These are phyloP conservation scores for Rhizophagus sp. DNA, from an alignment of 192 early-diverging fungal species.

Conservation along the genomic window DNA sequence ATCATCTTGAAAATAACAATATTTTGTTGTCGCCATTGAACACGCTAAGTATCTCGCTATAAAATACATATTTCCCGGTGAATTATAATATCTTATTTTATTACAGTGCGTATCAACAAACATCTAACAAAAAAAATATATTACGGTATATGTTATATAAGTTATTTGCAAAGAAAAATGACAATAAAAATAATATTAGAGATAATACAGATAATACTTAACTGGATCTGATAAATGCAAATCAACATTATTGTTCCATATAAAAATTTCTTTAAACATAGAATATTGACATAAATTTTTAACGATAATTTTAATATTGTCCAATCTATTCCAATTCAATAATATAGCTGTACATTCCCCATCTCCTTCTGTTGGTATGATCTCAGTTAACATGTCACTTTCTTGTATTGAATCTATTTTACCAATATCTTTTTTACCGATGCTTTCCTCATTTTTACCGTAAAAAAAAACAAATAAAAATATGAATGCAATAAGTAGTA, in stretches of 20 bases:
- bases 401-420: not conserved
- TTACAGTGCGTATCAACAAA: slow-evolving; percentile 38
- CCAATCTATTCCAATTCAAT: slow-evolving; percentile 39
- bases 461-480: not conserved
- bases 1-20: slow-evolving; percentile 63
- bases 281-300: slow-evolving; percentile 52
- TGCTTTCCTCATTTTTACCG: not conserved
- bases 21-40: slow-evolving; percentile 51
- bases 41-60: slow-evolving; percentile 60
- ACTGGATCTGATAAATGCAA: slow-evolving; percentile 48
- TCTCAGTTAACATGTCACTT: not conserved
- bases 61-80: slow-evolving; percentile 49
- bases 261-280: slow-evolving; percentile 57
- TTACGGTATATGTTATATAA: no score
- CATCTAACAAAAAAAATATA: slow-evolving; percentile 36
- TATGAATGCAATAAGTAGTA: not conserved
- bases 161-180: not conserved
- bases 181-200: not conserved
- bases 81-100: slow-evolving; percentile 51
- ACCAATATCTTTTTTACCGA: not conserved
- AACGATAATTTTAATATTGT: slow-evolving; percentile 47
- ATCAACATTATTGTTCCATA: slow-evolving; percentile 57
- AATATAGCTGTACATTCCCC: slow-evolving; percentile 49
- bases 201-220: slow-evolving; percentile 18
- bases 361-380: slow-evolving; percentile 47